phyloP scores from a whole-genome alignment of 169 alveolate genomes.

The Besnoitia besnoiti region DNA sequence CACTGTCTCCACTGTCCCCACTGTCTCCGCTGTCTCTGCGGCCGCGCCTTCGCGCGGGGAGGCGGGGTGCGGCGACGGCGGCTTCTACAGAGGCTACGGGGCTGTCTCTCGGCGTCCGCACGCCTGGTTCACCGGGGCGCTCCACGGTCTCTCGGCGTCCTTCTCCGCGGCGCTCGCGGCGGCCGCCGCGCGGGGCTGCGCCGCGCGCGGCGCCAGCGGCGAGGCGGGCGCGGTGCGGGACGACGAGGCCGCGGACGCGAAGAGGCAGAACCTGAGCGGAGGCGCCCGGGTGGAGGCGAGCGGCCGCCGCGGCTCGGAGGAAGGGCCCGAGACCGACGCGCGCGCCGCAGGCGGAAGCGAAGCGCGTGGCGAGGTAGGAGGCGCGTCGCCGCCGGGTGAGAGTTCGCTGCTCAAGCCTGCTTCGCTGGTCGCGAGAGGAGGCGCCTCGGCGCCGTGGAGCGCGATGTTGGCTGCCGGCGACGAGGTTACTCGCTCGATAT shows the following conservation, averaged over 20 bases:
- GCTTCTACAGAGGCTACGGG: slow-evolving; percentile 17
- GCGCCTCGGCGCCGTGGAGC: too few species aligned
- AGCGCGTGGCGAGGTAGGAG: too few species aligned
- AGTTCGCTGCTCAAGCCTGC: not conserved
- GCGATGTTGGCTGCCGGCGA: not conserved
- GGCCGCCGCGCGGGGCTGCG: not conserved
- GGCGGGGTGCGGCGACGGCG: not conserved
- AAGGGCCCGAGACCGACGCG: not conserved
- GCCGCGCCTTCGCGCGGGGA: not conserved
- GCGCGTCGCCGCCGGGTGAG: not conserved
- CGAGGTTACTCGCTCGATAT: not conserved
- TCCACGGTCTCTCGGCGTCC: not conserved
- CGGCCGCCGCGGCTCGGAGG: not conserved
- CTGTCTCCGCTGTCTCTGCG: slow-evolving; percentile 24
- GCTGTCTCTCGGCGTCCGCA: slow-evolving; percentile 47
- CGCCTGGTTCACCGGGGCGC: slow-evolving; percentile 61
- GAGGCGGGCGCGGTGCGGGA: not conserved
- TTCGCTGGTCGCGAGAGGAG: not conserved
- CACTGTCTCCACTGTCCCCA: not conserved
- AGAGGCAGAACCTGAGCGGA: too few species aligned
- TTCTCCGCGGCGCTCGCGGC: not conserved
- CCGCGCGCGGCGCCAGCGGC: not conserved
- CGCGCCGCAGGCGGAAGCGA: too few species aligned
- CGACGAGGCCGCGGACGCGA: not conserved
- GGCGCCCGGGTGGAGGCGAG: not conserved